Conservation (phyloP, 2,329 filamentous ascomycete species). For the Pseudogymnoascus sp. region DNA sequence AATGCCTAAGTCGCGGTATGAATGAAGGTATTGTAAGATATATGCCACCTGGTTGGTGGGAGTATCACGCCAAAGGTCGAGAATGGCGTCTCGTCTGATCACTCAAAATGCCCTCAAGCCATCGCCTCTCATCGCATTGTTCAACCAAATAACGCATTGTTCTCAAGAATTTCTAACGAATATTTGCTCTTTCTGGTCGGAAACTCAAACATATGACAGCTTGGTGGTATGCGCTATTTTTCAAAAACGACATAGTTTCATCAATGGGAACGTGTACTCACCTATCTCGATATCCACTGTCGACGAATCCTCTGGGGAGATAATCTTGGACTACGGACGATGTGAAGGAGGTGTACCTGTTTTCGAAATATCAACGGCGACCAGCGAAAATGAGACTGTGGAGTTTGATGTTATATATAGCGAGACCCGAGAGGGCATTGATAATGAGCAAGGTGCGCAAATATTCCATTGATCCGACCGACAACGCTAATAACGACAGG, state of each 20-base stretch:
- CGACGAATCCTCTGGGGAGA: slow-evolving; percentile 7
- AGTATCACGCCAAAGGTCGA: background rate
- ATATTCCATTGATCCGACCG: background rate
- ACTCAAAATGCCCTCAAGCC: background rate
- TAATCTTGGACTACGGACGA: slow-evolving; percentile 18
- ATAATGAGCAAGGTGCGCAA: slow-evolving; percentile 14
- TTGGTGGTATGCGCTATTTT: background rate
- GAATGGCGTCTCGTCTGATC: background rate
- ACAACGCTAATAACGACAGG: slow-evolving; percentile 12
- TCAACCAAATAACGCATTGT: background rate
- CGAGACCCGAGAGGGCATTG: slow-evolving; percentile 18
- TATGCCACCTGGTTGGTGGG: background rate
- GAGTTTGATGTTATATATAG: slow-evolving; percentile 20
- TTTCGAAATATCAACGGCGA: slow-evolving; percentile 13
- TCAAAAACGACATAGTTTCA: background rate
- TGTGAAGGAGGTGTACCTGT: slow-evolving; percentile 19
- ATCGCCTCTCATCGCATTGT: background rate
- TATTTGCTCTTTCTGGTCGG: background rate
- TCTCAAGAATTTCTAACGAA: background rate
- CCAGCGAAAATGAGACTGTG: slow-evolving; percentile 12
- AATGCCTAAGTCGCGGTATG: background rate
- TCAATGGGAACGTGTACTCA: background rate
- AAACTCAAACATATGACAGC: background rate
- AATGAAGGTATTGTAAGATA: background rate
- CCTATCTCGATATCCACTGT: background rate